Evolutionary conservation across 495 filamentous ascomycete species (phyloP).

Genomic region (Cryomyces minteri): DNA sequence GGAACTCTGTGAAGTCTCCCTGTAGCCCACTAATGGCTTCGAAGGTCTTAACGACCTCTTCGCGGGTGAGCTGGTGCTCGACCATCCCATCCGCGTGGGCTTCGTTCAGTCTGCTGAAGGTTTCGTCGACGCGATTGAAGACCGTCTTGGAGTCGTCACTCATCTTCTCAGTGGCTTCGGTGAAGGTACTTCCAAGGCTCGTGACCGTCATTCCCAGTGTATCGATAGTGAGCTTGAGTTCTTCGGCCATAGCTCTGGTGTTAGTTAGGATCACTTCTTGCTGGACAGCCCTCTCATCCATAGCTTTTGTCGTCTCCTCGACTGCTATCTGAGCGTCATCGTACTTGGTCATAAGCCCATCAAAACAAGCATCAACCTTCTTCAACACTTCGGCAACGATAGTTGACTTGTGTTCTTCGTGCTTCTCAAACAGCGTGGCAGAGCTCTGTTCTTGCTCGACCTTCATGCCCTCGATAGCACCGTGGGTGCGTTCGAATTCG

Average conservation of each 20-base stretch:
- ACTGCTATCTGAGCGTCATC: constrained; percentile 56
- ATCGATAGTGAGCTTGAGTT: constrained; percentile 66
- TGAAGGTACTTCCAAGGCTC: constrained; percentile 25
- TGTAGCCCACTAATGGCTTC: constrained; percentile 58
- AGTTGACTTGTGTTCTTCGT: constrained; percentile 39
- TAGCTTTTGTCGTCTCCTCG: constrained; percentile 48
- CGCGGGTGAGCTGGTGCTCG: constrained; percentile 59
- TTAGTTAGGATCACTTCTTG: constrained; percentile 49
- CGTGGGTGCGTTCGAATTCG: constrained; percentile 64
- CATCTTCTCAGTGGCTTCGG: constrained; percentile 70
- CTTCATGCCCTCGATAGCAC: constrained; percentile 47
- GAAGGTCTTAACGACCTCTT: constrained; percentile 52
- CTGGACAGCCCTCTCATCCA: constrained; percentile 43
- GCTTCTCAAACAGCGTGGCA: constrained; percentile 45
- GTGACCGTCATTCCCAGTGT: constrained; percentile 53
- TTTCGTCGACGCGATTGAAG: constrained; percentile 57
- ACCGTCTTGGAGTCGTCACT: constrained; percentile 69
- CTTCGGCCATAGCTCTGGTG: constrained; percentile 65
- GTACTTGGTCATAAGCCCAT: constrained; percentile 59
- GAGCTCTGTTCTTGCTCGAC: constrained; percentile 63
- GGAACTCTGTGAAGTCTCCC: constrained; percentile 54
- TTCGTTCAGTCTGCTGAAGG: constrained; percentile 59
- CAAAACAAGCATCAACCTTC: constrained; percentile 68
- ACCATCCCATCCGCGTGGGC: constrained; percentile 50
- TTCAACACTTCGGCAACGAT: constrained; percentile 35